Percentiles rank a stretch among this genome's conserved stretches.
Conservation (phyloP, 495 filamentous ascomycete species). For the Aspergillus affinis region DNA sequence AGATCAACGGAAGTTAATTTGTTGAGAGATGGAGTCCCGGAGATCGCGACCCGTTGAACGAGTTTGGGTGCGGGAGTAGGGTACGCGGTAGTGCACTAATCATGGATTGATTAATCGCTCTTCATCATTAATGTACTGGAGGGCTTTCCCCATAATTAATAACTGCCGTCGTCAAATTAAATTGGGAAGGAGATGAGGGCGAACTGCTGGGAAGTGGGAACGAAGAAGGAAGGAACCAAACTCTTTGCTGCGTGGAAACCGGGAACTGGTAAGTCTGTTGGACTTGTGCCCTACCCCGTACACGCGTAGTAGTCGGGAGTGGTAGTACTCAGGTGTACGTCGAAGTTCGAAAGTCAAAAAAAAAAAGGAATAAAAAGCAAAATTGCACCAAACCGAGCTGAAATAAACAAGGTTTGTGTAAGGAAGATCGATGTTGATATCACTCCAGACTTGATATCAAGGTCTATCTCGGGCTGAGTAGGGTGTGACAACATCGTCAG, state of each 20-base stretch:
- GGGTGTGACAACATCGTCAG: too few species aligned
- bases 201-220: background rate
- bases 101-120: too few species aligned
- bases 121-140: constrained; percentile 7
- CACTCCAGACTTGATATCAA: too few species aligned
- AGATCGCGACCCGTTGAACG: constrained; percentile 12
- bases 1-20: constrained; percentile 28
- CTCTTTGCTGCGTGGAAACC: background rate
- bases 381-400: background rate
- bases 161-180: background rate
- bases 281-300: too few species aligned
- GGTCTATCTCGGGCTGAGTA: too few species aligned
- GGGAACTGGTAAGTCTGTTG: background rate
- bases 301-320: too few species aligned
- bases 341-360: too few species aligned
- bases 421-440: background rate
- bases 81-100: too few species aligned
- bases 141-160: constrained; percentile 3
- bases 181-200: constrained; percentile 4
- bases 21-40: constrained; percentile 17
- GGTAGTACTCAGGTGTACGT: too few species aligned
- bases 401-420: background rate
- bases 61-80: background rate
- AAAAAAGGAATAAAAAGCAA: background rate
- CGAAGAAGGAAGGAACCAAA: background rate